Evolutionary conservation across 2,329 filamentous ascomycete species (phyloP).

Genomic region (Elsinoe batatas): DNA sequence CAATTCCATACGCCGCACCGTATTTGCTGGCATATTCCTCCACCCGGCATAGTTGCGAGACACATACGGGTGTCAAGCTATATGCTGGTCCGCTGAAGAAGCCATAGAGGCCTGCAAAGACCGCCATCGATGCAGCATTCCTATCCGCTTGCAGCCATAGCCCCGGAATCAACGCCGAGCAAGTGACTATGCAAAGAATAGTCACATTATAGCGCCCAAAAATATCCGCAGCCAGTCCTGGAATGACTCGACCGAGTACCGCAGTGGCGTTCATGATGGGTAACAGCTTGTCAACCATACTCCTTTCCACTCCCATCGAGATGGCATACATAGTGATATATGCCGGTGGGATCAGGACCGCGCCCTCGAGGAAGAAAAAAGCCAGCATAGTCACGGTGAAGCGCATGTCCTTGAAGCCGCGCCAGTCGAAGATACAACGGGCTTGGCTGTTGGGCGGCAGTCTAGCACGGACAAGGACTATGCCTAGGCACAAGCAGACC

Average conservation of each 20-base stretch:
- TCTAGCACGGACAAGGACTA: conserved; percentile 43
- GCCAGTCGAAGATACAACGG: conserved; percentile 24
- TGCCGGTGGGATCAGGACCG: conserved; percentile 50
- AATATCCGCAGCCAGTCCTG: conserved; percentile 45
- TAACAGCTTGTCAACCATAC: conserved; percentile 44
- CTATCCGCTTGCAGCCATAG: conserved; percentile 45
- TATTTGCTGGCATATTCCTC: not conserved
- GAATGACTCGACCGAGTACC: conserved; percentile 47
- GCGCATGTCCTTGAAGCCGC: conserved; percentile 27
- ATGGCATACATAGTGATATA: conserved; percentile 41
- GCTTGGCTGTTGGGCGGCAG: conserved; percentile 24
- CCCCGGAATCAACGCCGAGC: conserved; percentile 40
- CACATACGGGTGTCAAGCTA: conserved; percentile 50
- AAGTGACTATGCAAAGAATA: conserved; percentile 39
- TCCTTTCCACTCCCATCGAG: conserved; percentile 37
- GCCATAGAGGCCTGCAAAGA: conserved; percentile 59
- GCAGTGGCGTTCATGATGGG: conserved; percentile 42
- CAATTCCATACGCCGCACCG: not conserved
- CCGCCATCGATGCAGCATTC: conserved; percentile 47
- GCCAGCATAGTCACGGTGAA: conserved; percentile 26
- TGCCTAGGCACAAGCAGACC: conserved; percentile 44
- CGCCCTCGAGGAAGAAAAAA: conserved; percentile 48
- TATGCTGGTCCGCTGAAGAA: conserved; percentile 60
- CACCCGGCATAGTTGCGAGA: conserved; percentile 43
- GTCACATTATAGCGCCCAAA: conserved; percentile 47